Conservation (phyloP, 192 early-diverging fungal species). For the Rhizophlyctis rosea region DNA sequence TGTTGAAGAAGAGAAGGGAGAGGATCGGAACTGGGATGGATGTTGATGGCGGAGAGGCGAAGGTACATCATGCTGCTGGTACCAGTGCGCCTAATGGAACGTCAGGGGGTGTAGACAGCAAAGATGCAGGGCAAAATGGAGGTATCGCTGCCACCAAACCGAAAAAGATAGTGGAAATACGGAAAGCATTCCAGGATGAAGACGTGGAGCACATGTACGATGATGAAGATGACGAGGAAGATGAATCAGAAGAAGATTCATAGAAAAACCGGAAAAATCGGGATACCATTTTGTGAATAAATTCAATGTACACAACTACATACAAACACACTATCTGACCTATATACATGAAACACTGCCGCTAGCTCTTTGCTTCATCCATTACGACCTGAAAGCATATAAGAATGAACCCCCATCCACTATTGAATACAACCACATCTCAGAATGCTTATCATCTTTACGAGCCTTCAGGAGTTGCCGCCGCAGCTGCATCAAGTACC, state of each 20-base stretch:
- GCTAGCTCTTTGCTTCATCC: background rate
- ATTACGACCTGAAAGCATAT: constrained; percentile 2
- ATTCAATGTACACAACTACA: background rate
- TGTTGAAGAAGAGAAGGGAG: background rate
- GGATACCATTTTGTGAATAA: background rate
- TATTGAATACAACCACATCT: constrained; percentile 20
- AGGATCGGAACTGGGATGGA: no score
- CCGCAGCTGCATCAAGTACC: constrained; percentile 21
- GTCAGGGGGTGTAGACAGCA: background rate
- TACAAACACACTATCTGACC: background rate
- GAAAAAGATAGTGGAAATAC: no score
- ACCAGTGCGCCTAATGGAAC: background rate
- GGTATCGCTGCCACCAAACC: no score
- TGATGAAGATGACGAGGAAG: constrained; percentile 3
- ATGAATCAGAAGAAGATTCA: no score
- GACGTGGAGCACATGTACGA: constrained; percentile 8
- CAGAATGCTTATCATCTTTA: constrained; percentile 8
- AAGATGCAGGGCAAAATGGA: background rate
- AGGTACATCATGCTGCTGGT: no score
- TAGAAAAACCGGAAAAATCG: background rate
- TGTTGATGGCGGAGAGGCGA: no score
- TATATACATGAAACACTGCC: background rate
- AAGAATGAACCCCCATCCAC: constrained; percentile 5
- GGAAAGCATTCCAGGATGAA: constrained; percentile 5
- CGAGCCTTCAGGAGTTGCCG: constrained; percentile 18